Evolutionary conservation across 2,329 filamentous ascomycete genomes (phyloP), one percentile per base, ranked within the genome.

Genomic region (Fusarium tuaranense): DNA sequence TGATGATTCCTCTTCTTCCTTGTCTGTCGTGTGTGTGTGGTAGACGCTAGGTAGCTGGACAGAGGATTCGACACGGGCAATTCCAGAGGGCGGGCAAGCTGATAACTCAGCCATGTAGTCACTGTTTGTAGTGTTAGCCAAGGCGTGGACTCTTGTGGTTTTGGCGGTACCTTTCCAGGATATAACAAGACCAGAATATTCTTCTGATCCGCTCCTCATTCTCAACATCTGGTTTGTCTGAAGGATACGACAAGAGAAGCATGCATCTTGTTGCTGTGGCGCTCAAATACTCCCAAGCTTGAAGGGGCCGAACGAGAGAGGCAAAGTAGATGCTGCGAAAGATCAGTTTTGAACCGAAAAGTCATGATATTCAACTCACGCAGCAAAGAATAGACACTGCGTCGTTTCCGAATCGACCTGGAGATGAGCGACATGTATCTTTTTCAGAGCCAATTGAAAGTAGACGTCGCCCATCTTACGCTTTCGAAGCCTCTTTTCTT

Each of bases 101-200:
- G 87, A 87, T 4, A 89, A 80, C 70, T 89, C 87, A 5, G 87
- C 87, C 16, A 89, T 83, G 59, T 88, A 87, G 72, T 89, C 87
- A 51, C 87, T 88, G 1, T 0, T 4, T 4, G 2, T 18, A 9
- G 18, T 6, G 36, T 59, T 8, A 39, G n/a, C 2, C 8, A 18
- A 8, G 10, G 22, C 22, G 34, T 18, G 10, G 3, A 38, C 2
- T 3, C 7, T 5, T n/a, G 18, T 7, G 3, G 1, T 12, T 2
- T 16, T 7, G 6, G 3, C 4, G 12, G 22, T 44, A 85, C 86
- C 86, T 88, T 76, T 89, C 87, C 0, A 89, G 81, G 13, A 89
- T 87, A 65, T 88, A 89, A 67, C 87, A 88, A 0, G 87, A 86
- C 87, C 87, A 89, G 70, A 89, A 89, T 63, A 88, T 88, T 1